Percentiles rank a stretch among this genome's conserved stretches.
These are phyloP conservation scores for Cadophora sp. DNA, from an alignment of 2,329 filamentous ascomycete genomes.

Conservation along the genomic window DNA sequence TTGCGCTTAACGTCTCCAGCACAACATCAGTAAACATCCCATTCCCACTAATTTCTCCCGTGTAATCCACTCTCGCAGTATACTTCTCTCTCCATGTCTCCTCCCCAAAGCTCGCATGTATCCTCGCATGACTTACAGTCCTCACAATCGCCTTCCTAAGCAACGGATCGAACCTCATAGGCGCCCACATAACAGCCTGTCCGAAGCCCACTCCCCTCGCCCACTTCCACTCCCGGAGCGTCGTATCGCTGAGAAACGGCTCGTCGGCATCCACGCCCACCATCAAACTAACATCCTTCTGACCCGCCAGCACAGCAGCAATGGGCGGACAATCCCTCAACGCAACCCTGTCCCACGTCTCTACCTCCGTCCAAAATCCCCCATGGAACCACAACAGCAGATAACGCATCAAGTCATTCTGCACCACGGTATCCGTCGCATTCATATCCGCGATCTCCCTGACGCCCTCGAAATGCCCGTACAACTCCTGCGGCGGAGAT, in stretches of 20 bases:
- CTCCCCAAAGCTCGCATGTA: neutral
- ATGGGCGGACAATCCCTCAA: constrained; percentile 30
- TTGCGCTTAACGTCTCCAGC: constrained; percentile 30
- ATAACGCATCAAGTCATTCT: constrained; percentile 31
- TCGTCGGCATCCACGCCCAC: constrained; percentile 37
- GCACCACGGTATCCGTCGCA: constrained; percentile 18
- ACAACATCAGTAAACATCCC: constrained; percentile 37
- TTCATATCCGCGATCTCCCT: constrained; percentile 26
- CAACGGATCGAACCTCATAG: constrained; percentile 36
- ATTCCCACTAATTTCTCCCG: constrained; percentile 32
- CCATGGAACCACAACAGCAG: constrained; percentile 37
- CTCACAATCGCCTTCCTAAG: constrained; percentile 36
- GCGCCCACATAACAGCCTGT: constrained; percentile 33
- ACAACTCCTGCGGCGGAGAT: constrained; percentile 20
- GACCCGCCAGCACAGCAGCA: constrained; percentile 13
- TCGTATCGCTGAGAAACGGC: constrained; percentile 31
- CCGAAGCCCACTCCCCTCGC: constrained; percentile 32
- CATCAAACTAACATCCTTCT: constrained; percentile 33
- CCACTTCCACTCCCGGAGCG: constrained; percentile 30
- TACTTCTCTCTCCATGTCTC: constrained; percentile 15
- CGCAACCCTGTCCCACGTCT: constrained; percentile 32
- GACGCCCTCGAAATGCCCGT: constrained; percentile 25
- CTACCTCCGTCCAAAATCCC: constrained; percentile 31
- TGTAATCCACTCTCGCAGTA: constrained; percentile 10
- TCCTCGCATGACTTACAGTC: constrained; percentile 31